These are phyloP conservation scores for Cicer judaicum DNA, from an alignment of 306 rosid genomes.

Conservation along the genomic window DNA sequence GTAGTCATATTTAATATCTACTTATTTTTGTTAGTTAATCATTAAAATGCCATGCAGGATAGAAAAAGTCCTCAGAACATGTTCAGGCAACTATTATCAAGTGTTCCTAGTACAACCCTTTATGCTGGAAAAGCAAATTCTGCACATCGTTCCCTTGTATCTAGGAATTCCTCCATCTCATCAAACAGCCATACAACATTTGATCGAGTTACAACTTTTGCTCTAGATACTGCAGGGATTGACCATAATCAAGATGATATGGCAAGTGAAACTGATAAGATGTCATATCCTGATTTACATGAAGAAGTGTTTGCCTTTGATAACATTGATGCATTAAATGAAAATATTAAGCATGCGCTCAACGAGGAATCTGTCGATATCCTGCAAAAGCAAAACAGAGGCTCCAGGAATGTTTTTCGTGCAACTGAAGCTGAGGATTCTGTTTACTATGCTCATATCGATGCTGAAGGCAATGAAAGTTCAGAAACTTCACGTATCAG, in stretches of 20 bases:
- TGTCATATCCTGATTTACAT: slow-evolving; percentile 57
- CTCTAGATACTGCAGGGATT: slow-evolving; percentile 64
- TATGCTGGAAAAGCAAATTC: slow-evolving; percentile 73
- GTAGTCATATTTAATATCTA: slow-evolving; percentile 1
- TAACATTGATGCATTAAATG: slow-evolving; percentile 65
- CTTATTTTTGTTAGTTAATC: slow-evolving; percentile 37
- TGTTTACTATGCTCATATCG: slow-evolving; percentile 36
- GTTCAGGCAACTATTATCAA: slow-evolving; percentile 91
- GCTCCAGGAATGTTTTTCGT: slow-evolving; percentile 44
- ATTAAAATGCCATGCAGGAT: slow-evolving; percentile 61
- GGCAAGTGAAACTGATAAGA: slow-evolving; percentile 61
- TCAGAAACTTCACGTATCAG: slow-evolving; percentile 52
- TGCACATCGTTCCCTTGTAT: slow-evolving; percentile 65
- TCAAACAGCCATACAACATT: slow-evolving; percentile 81
- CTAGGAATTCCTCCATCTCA: slow-evolving; percentile 78
- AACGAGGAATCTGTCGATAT: slow-evolving; percentile 45
- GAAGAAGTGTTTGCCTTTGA: slow-evolving; percentile 80
- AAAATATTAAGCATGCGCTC: slow-evolving; percentile 46
- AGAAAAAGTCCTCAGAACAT: slow-evolving; percentile 79
- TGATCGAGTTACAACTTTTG: slow-evolving; percentile 63
- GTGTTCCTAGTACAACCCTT: slow-evolving; percentile 84
- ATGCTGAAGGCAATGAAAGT: slow-evolving; percentile 48
- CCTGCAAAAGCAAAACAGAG: slow-evolving; percentile 45
- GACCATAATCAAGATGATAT: slow-evolving; percentile 71
- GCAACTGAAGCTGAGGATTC: slow-evolving; percentile 47